Evolutionary conservation across 495 filamentous ascomycete species (phyloP).

Genomic region (Aspergillus panamensis): DNA sequence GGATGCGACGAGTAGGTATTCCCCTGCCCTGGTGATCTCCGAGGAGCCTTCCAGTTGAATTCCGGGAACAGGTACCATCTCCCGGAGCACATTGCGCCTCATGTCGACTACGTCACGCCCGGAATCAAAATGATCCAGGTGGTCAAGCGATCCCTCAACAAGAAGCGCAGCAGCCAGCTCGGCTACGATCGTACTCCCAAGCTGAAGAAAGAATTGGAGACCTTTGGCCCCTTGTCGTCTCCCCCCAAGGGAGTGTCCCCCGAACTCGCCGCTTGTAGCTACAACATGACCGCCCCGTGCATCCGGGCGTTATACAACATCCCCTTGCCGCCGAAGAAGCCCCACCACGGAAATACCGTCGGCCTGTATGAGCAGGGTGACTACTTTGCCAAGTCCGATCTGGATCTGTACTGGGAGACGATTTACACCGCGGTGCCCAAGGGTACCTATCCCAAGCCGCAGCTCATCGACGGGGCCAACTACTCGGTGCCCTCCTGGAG

Average conservation of each 20-base stretch:
- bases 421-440: slow-evolving; percentile 21
- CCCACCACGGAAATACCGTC: slow-evolving; percentile 23
- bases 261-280: slow-evolving; percentile 23
- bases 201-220: slow-evolving; percentile 37
- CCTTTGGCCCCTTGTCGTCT: slow-evolving; percentile 24
- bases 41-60: background rate
- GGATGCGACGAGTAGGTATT: slow-evolving; percentile 42
- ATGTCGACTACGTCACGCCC: slow-evolving; percentile 59
- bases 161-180: slow-evolving; percentile 19
- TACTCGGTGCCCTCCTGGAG: slow-evolving; percentile 28
- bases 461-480: slow-evolving; percentile 43
- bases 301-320: slow-evolving; percentile 43
- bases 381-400: slow-evolving; percentile 51
- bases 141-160: slow-evolving; percentile 24
- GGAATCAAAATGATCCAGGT: slow-evolving; percentile 47
- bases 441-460: slow-evolving; percentile 39
- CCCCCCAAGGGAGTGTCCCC: slow-evolving; percentile 15
- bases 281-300: slow-evolving; percentile 31
- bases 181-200: slow-evolving; percentile 12
- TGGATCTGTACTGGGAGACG: slow-evolving; percentile 42
- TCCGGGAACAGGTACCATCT: slow-evolving; percentile 44
- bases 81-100: slow-evolving; percentile 44
- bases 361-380: slow-evolving; percentile 14
- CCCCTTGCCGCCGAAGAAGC: slow-evolving; percentile 48
- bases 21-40: background rate